Conservation (phyloP, 2,329 filamentous ascomycete genomes). For the Leptographium wingfieldii region DNA sequence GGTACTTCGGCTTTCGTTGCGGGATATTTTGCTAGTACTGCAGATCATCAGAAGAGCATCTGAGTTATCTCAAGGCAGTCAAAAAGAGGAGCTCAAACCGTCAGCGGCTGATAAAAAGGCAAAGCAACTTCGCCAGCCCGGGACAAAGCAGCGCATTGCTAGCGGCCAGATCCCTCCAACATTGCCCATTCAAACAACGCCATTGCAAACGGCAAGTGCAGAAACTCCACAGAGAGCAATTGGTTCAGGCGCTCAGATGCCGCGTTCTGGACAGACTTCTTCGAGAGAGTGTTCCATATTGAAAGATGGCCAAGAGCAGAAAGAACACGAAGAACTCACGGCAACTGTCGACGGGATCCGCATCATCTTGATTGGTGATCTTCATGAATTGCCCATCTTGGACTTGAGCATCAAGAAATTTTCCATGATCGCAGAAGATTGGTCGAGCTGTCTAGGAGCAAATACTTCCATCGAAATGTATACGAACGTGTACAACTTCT, state of each 20-base stretch:
- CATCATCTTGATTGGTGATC: conserved; percentile 85
- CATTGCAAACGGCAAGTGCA: background rate
- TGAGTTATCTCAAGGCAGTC: conserved; percentile 58
- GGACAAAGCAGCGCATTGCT: conserved; percentile 41
- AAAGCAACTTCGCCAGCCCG: conserved; percentile 36
- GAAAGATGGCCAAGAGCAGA: conserved; percentile 18
- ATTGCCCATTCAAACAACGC: conserved; percentile 23
- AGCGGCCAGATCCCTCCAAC: conserved; percentile 45
- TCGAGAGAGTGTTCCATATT: background rate
- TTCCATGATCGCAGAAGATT: conserved; percentile 72
- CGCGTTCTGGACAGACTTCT: background rate
- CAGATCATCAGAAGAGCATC: conserved; percentile 88
- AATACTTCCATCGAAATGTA: conserved; percentile 89
- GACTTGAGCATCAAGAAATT: conserved; percentile 92
- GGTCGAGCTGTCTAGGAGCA: conserved; percentile 77
- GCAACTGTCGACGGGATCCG: conserved; percentile 78
- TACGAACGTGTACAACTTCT: conserved; percentile 96
- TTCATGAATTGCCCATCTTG: conserved; percentile 88
- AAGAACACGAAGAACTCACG: conserved; percentile 62
- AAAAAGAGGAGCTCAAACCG: conserved; percentile 31
- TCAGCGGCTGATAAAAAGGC: conserved; percentile 41
- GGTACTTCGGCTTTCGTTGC: conserved; percentile 76
- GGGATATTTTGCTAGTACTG: conserved; percentile 86
- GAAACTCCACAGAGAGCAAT: background rate
- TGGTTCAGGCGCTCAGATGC: background rate